Evolutionary conservation across 306 rosid genomes (phyloP).

Genomic region (Acacia confusa): DNA sequence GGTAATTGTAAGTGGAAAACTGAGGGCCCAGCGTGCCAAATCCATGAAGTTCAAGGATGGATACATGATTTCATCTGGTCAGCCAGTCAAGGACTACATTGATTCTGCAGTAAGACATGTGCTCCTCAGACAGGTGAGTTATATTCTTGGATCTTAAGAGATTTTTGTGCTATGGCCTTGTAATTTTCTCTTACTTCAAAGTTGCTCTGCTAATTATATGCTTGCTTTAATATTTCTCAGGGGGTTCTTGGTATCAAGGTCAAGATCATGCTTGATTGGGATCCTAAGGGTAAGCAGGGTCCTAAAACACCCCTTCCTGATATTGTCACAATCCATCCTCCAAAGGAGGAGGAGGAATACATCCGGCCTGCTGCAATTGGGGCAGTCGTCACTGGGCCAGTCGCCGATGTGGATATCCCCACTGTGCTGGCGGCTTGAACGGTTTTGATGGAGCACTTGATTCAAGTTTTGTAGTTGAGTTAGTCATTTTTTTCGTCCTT

Average conservation of each 20-base stretch:
- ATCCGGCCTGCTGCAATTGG: slow-evolving; percentile 36
- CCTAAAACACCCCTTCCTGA: slow-evolving; percentile 56
- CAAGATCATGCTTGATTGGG: slow-evolving; percentile 66
- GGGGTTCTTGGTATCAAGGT: slow-evolving; percentile 67
- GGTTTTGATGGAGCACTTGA: background rate
- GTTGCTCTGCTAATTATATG: background rate
- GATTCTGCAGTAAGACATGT: slow-evolving; percentile 78
- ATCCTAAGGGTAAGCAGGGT: slow-evolving; percentile 62
- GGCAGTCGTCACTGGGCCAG: background rate
- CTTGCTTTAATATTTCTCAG: slow-evolving; percentile 3
- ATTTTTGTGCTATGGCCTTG: background rate
- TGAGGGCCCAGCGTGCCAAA: slow-evolving; percentile 73
- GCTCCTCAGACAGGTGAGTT: slow-evolving; percentile 71
- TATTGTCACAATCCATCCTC: slow-evolving; percentile 62
- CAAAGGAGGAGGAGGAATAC: slow-evolving; percentile 62
- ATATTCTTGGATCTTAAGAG: background rate
- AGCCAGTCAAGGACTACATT: slow-evolving; percentile 73
- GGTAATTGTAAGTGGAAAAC: slow-evolving; percentile 76
- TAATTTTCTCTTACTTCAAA: background rate
- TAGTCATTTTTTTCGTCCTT: background rate
- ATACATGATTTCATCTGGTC: slow-evolving; percentile 79
- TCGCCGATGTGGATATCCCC: too few relatives aligned
- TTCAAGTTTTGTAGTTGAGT: slow-evolving; percentile 2
- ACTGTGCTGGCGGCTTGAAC: slow-evolving; percentile 20
- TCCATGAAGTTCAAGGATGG: slow-evolving; percentile 85